Evolutionary conservation across 441 rosid species (phyloP).

Genomic region (Erysimum cheiri): DNA sequence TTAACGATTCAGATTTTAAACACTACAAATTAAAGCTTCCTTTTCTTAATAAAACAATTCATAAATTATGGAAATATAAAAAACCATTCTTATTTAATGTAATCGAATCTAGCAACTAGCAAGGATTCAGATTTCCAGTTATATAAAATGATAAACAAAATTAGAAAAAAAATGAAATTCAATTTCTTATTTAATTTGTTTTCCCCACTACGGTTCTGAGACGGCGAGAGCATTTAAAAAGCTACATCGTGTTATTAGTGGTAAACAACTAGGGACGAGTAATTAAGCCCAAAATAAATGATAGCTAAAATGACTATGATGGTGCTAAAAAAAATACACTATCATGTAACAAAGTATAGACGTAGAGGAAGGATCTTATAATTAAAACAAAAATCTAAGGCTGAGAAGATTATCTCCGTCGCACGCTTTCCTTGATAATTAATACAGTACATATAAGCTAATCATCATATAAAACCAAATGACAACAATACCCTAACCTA

Average conservation of each 20-base stretch:
- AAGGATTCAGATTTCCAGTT: neutral
- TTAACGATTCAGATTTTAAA: no score
- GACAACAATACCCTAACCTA: neutral
- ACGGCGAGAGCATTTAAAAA: conserved; percentile 25
- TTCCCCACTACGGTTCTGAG: conserved; percentile 26
- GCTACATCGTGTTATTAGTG: conserved; percentile 28
- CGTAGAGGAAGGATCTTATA: neutral
- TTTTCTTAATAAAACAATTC: neutral
- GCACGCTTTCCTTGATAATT: conserved; percentile 20
- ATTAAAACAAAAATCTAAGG: neutral
- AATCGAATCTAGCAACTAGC: conserved; percentile 30
- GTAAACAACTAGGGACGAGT: conserved; percentile 44
- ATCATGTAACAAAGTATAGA: conserved; percentile 6
- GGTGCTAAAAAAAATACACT: neutral
- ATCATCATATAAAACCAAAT: conserved; percentile 8
- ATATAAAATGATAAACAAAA: conserved; percentile 1
- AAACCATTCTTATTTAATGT: neutral
- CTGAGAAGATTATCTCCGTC: conserved; percentile 29
- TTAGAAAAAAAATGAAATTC: neutral
- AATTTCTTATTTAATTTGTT: neutral
- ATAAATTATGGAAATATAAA: neutral
- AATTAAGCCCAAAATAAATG: conserved; percentile 17
- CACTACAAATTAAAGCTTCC: neutral
- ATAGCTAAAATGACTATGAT: neutral
- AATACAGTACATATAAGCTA: neutral